phyloP scores from a whole-genome alignment of 1,139 yeast genomes.

The Wickerhamiella pararugosa region DNA sequence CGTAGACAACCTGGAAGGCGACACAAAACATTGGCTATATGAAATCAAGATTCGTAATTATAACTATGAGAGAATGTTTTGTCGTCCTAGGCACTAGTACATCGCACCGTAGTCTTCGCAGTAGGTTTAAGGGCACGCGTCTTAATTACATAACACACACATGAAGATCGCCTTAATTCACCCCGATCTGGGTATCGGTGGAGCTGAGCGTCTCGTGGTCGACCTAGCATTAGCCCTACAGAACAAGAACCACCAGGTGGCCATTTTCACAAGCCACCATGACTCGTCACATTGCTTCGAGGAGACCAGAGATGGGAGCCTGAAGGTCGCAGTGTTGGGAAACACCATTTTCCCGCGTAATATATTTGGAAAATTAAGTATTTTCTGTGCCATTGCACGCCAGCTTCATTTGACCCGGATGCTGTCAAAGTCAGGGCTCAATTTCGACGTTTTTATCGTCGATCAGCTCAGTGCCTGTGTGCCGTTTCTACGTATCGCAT shows the following conservation, averaged over 20 bases:
- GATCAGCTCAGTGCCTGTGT: slow-evolving; percentile 83
- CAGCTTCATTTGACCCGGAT: slow-evolving; percentile 52
- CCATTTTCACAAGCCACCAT: slow-evolving; percentile 78
- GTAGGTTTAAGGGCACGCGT: too few relatives aligned
- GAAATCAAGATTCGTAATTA: too few relatives aligned
- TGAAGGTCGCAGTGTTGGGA: slow-evolving; percentile 62
- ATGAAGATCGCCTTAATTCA: slow-evolving; percentile 73
- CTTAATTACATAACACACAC: not conserved
- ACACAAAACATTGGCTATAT: too few relatives aligned
- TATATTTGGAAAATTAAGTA: slow-evolving; percentile 50
- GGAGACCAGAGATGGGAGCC: slow-evolving; percentile 45
- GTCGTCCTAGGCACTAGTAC: too few relatives aligned
- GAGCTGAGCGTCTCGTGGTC: slow-evolving; percentile 90
- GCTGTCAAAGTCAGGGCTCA: slow-evolving; percentile 29
- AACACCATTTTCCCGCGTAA: slow-evolving; percentile 61
- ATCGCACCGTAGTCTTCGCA: too few relatives aligned
- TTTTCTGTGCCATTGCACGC: slow-evolving; percentile 69
- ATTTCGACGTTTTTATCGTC: slow-evolving; percentile 60
- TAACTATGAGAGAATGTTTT: too few relatives aligned
- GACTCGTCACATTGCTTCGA: slow-evolving; percentile 79
- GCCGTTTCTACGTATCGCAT: slow-evolving; percentile 44
- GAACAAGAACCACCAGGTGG: slow-evolving; percentile 47
- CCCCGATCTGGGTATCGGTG: slow-evolving; percentile 91
- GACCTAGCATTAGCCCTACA: slow-evolving; percentile 90
- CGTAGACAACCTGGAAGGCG: too few relatives aligned